Base-by-base conservation (phyloP, 2,329 filamentous ascomycete species). In the Diaporthe helianthi region DNA sequence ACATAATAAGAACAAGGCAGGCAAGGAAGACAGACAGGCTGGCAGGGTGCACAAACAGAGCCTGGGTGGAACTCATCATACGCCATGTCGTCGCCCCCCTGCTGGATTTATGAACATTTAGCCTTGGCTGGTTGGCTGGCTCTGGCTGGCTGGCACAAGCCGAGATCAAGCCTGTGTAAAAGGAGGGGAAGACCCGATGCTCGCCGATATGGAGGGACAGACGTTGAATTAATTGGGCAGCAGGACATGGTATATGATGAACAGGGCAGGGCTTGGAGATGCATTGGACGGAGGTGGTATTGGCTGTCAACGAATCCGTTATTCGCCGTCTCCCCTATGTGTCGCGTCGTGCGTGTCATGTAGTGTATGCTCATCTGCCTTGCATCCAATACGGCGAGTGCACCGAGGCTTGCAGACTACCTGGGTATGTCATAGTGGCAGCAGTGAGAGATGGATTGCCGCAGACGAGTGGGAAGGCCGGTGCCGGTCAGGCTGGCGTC, bases 1-100 rank as follows among this genome's bases (percentile, higher is more conserved):
- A n/a, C n/a, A n/a, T n/a, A n/a, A n/a, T n/a, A n/a, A 33, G 22
- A 31, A 44, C 19, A 13, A 61, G 33, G 38, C 9, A 17, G 36
- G 36, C 36, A 15, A 38, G 36, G 36, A 38, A 38, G 36, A 15
- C 36, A 15, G 13, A 15, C 36, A 47, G 19, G 58, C 44, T 49
- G 31, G 54, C 36, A 47, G 19, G 58, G 58, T 49, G 29, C 58
- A 63, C 58, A 63, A 63, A 44, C 17, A 44, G 17, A 44, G 41
- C 29, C 44, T 63, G 29, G 26, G 58, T 52, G 49, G 29, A 31
- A 63, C 58, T 24, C 58, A 29, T 41, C 44, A 26, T 47, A 47
- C 58, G 58, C 58, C 58, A 49, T 63, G 58, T 49, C 58, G 41
- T 63, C 58, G 58, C 58, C 58, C 58, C n/a, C 44, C 36, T 63